Evolutionary conservation across 352 stramenopile species (phyloP).

Genomic region (Globisporangium camurandrum): DNA sequence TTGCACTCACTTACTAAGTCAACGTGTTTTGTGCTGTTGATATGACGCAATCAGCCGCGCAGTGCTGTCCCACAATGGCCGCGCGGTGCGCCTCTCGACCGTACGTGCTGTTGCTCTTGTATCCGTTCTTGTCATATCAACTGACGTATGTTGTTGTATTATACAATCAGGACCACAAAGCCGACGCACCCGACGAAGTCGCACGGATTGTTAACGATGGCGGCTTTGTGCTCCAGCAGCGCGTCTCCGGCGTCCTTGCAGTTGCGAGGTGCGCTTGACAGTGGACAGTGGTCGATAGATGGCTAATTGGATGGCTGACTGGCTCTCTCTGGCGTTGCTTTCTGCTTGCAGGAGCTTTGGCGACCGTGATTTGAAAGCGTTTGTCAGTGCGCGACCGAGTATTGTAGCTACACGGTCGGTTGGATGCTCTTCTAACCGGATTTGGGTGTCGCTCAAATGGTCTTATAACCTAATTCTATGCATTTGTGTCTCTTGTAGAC

Average conservation of each 20-base stretch:
- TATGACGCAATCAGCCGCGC: too few relatives aligned
- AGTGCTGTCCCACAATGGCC: constrained; percentile 47
- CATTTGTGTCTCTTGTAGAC: constrained; percentile 20
- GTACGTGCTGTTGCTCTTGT: constrained; percentile 13
- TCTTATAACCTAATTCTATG: too few relatives aligned
- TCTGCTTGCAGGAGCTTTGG: constrained; percentile 57
- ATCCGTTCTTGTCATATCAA: neutral
- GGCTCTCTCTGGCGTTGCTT: neutral
- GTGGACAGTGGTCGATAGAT: too few relatives aligned
- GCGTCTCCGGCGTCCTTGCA: constrained; percentile 62
- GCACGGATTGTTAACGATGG: constrained; percentile 46
- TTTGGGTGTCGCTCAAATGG: neutral
- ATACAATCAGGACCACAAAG: constrained; percentile 54
- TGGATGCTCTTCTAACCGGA: neutral
- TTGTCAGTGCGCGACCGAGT: constrained; percentile 46
- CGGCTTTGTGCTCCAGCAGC: constrained; percentile 66
- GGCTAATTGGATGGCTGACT: too few relatives aligned
- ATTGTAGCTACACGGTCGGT: neutral
- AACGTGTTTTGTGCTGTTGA: neutral
- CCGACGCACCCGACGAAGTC: constrained; percentile 42
- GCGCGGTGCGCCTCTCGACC: constrained; percentile 48
- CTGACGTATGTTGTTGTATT: neutral
- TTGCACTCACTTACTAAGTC: neutral
- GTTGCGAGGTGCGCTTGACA: constrained; percentile 75
- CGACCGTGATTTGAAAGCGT: constrained; percentile 65